phyloP scores from a whole-genome alignment of 164 flowering plant species.

The Annona squamosa region DNA sequence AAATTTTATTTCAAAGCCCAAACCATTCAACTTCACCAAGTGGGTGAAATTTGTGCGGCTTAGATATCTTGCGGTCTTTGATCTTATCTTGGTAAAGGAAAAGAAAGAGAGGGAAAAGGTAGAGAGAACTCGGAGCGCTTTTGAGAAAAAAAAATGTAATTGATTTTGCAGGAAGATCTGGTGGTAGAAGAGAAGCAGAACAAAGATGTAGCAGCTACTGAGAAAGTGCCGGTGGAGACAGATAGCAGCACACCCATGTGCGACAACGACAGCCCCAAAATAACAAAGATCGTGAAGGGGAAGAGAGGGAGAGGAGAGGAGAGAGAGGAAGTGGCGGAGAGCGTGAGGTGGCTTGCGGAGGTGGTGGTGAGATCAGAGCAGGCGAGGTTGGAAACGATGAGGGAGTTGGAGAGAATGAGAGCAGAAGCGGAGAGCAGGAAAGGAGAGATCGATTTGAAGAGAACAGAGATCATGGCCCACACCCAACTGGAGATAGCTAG shows the following conservation, averaged over 20 bases:
- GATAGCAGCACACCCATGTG: slow-evolving; percentile 60
- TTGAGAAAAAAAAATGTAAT: no score
- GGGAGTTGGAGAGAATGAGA: slow-evolving; percentile 76
- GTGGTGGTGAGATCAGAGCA: slow-evolving; percentile 64
- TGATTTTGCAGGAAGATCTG: no score
- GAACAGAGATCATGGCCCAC: slow-evolving; percentile 78
- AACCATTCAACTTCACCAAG: no score
- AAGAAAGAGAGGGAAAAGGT: no score
- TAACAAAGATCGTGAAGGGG: slow-evolving; percentile 14
- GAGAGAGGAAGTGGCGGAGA: slow-evolving; percentile 48
- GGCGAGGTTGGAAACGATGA: slow-evolving; percentile 72
- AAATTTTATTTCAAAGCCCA: no score
- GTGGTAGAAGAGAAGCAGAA: no score
- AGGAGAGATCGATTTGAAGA: slow-evolving; percentile 73
- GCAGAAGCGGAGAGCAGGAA: slow-evolving; percentile 71
- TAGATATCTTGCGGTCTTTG: no score
- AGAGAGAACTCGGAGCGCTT: no score
- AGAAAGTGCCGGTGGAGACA: slow-evolving; percentile 27
- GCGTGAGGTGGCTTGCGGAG: slow-evolving; percentile 77
- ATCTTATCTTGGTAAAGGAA: no score
- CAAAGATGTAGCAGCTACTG: slow-evolving; percentile 12
- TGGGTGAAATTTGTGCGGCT: no score
- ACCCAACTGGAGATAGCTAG: slow-evolving; percentile 83
- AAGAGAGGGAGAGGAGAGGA: slow-evolving; percentile 26
- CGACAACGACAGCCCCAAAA: slow-evolving; percentile 28